These are phyloP conservation scores for Priceomyces medius DNA, from an alignment of 805 yeast genomes.

Conservation along the genomic window DNA sequence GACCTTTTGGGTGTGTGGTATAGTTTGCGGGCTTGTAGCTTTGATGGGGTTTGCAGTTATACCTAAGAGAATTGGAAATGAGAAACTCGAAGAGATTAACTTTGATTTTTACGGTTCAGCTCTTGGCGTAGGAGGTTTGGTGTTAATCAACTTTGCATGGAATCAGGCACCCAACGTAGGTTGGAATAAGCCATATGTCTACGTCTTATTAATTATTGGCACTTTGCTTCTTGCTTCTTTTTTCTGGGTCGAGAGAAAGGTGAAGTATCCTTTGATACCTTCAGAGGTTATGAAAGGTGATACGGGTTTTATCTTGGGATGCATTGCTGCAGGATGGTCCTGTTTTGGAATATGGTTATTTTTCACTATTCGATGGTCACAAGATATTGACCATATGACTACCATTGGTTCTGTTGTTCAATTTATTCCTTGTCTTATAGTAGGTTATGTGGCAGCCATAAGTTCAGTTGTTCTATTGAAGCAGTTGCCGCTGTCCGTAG, in stretches of 20 bases:
- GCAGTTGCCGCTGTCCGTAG: constrained; percentile 45
- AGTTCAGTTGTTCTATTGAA: constrained; percentile 47
- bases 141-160: constrained; percentile 68
- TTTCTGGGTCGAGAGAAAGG: constrained; percentile 46
- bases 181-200: constrained; percentile 62
- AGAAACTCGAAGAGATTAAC: constrained; percentile 7
- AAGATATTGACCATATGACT: constrained; percentile 44
- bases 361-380: constrained; percentile 51
- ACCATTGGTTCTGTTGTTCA: constrained; percentile 30
- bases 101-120: constrained; percentile 37
- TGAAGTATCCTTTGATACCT: constrained; percentile 56
- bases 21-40: constrained; percentile 17
- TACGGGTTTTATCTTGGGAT: constrained; percentile 48
- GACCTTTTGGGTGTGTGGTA: constrained; percentile 30
- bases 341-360: constrained; percentile 71
- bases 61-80: constrained; percentile 26
- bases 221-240: constrained; percentile 42
- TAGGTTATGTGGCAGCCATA: constrained; percentile 57
- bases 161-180: constrained; percentile 78
- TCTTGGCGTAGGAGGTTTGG: constrained; percentile 58
- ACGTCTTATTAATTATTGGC: constrained; percentile 57
- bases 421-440: constrained; percentile 30
- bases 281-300: constrained; percentile 43
- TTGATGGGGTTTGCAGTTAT: constrained; percentile 22
- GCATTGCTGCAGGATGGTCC: constrained; percentile 70